phyloP scores from a whole-genome alignment of 768 basidiomycete species.

The Lactarius indigo region DNA sequence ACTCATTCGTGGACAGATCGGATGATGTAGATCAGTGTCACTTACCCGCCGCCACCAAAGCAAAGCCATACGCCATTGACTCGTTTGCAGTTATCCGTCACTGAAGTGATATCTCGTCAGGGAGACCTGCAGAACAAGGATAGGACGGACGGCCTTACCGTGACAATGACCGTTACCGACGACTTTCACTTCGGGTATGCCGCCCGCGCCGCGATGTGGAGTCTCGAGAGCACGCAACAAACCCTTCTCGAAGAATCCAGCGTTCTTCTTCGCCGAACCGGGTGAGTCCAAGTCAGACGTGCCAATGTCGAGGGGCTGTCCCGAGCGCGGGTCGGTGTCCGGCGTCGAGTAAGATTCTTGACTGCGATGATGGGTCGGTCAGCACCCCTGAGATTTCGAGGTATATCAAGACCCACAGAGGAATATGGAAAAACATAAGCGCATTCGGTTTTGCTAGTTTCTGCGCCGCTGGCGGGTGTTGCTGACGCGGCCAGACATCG shows the following conservation, averaged over 20 bases:
- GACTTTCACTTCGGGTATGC: slow-evolving; percentile 74
- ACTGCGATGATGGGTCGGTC: slow-evolving; percentile 36
- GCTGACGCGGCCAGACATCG: slow-evolving; percentile 62
- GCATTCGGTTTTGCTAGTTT: slow-evolving; percentile 90
- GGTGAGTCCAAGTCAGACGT: slow-evolving; percentile 51
- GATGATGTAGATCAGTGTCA: slow-evolving; percentile 14
- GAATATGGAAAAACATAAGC: slow-evolving; percentile 97
- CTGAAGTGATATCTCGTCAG: slow-evolving; percentile 36
- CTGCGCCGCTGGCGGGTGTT: slow-evolving; percentile 50
- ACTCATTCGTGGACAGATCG: slow-evolving; percentile 9
- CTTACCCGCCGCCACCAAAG: slow-evolving; percentile 82
- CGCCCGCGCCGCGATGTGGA: slow-evolving; percentile 49
- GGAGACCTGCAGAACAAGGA: slow-evolving; percentile 6
- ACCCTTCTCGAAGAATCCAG: slow-evolving; percentile 82
- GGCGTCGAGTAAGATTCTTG: slow-evolving; percentile 71
- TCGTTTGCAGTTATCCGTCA: slow-evolving; percentile 86
- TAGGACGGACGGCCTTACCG: slow-evolving; percentile 39
- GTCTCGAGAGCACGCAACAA: slow-evolving; percentile 70
- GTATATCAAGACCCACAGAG: slow-evolving; percentile 52
- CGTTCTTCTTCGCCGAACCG: slow-evolving; percentile 66
- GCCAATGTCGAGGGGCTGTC: slow-evolving; percentile 68
- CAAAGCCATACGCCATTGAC: slow-evolving; percentile 88
- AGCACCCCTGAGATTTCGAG: neutral
- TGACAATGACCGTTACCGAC: slow-evolving; percentile 91
- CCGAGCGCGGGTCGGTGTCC: slow-evolving; percentile 60